Evolutionary conservation across 164 flowering plant genomes (phyloP), one percentile per base, ranked within the genome.

Genomic region (Buxus sempervirens): DNA sequence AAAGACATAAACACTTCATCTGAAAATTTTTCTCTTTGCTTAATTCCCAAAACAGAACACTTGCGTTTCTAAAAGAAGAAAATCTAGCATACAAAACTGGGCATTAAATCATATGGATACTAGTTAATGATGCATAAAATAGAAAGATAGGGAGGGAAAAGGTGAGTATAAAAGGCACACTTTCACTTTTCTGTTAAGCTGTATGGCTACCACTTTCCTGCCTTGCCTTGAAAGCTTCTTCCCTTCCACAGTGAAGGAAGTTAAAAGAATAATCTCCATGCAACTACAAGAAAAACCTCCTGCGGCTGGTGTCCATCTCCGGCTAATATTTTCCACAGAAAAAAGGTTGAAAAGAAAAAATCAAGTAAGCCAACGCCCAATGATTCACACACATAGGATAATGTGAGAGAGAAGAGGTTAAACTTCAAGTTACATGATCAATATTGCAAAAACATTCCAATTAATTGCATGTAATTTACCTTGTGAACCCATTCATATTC

Each of bases 401-500:
- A 12, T 21, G 15, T 56, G 15, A 0, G 25, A 4, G 0, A 5
- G 25, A 56, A 56, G 20, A 10, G 59, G 24, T 13, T 25, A 21
- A n/a, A 23, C 16, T 3, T 10, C 26, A 10, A 24, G 9, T 0
- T 10, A 56, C n/a, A 3, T 45, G 23, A 41, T 19, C 23, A 65
- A 27, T 48, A 16, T 0, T 56, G 10, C 2, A 28, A 20, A n/a
- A n/a, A n/a, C n/a, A n/a, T n/a, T n/a, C n/a, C n/a, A n/a, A 32
- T 26, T 20, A 48, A 64, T 36, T 26, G 70, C 36, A 9, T 48
- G 59, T 13, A 61, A 26, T 9, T 38, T 84, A 91, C 98, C 98
- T 95, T 95, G 79, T 88, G 97, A 76, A 83, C 94, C 99, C 99
- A 95, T 74, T 92, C 99, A 76, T 74, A 90, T 77, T 95, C 99